Evolutionary conservation across 1,284 basidiomycete genomes (phyloP), one percentile per base, ranked within the genome.

Genomic region (Volvariella surrecta): DNA sequence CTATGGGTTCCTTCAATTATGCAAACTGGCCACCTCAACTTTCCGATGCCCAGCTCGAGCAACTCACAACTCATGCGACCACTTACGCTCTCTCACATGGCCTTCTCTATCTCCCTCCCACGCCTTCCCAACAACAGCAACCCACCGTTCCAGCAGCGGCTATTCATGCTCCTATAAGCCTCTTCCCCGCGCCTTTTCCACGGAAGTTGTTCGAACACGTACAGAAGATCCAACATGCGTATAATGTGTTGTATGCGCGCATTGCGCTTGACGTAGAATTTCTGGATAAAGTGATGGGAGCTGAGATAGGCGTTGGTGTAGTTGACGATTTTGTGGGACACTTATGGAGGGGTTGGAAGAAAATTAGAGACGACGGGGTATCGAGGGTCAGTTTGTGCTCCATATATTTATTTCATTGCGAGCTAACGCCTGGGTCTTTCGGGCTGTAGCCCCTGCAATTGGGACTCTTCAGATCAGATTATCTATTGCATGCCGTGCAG

Each of bases 391-490:
- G 54, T 41, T 35, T 8, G 40, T 18, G 38, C n/a, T n/a, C n/a
- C n/a, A n/a, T n/a, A n/a, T n/a, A n/a, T n/a, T n/a, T n/a, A n/a
- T 19, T 16, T 11, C n/a, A n/a, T n/a, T n/a, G 19, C 37, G 18
- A 41, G 41, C 47, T 43, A 32, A 48, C 15, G 30, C n/a, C n/a
- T 31, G 30, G 31, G 31, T 38, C 34, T 37, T 37, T 21, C 18
- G 11, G 24, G 19, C 40, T 15, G 16, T 51, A 97, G 88, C 75
- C 80, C 1, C 64, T 90, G 17, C 87, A 95, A 49, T 73, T 99
- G 8, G 93, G 94, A 9, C 67, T 99, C n/a, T 97, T 97, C 62
- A 74, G 96, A 40, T 95, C 91, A 11, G 95, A 99, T 64, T 99
- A 98, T 62, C 71, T 99, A 32, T 65, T 98, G n/a, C 90, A 99